Evolutionary conservation across 768 basidiomycete genomes (phyloP), one percentile per base, ranked within the genome.

Genomic region (Lentinula raphanica): DNA sequence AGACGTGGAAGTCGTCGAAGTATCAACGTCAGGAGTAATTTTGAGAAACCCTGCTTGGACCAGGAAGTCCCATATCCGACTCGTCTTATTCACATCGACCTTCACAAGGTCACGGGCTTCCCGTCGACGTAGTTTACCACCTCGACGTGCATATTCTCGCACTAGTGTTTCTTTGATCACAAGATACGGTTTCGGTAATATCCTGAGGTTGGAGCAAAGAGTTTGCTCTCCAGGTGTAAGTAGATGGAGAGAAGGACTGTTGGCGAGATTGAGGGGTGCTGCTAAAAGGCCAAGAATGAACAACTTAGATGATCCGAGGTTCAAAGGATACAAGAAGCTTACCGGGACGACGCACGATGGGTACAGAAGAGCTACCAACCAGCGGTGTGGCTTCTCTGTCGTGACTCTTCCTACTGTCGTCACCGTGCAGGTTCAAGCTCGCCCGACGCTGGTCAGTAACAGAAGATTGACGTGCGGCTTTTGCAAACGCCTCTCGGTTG

Each of bases 111-210:
- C 92, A 51, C 91, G 82, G 11, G 94, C 93, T 70, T 97, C 94
- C 54, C 94, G 79, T 29, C 91, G 82, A 49, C 90, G 88, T 44
- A 98, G 79, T 68, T 91, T 90, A 11, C 95, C 95, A 21, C 90
- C 89, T 56, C 94, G 79, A 27, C 93, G 81, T 1, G 92, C 92
- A 65, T 93, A 97, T 75, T 98, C 96, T 31, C 94, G 84, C 29
- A 99, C 87, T 40, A 97, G 83, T 4, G 90, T 92, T 71, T 97
- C 94, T 69, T 99, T 99, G 74, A 98, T 91, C 60, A 90, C 85
- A 53, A 99, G 85, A 69, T 97, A 99, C 0, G 97, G 94, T 67
- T 93, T 92, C 0, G 97, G 96, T 19, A 97, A 79, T 58, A 99
- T 94, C 5, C 94, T 88, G 29, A 98, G 80, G 56, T 84, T 80